Evolutionary conservation across 768 basidiomycete genomes (phyloP).

Genomic region (Hericium alpestre): DNA sequence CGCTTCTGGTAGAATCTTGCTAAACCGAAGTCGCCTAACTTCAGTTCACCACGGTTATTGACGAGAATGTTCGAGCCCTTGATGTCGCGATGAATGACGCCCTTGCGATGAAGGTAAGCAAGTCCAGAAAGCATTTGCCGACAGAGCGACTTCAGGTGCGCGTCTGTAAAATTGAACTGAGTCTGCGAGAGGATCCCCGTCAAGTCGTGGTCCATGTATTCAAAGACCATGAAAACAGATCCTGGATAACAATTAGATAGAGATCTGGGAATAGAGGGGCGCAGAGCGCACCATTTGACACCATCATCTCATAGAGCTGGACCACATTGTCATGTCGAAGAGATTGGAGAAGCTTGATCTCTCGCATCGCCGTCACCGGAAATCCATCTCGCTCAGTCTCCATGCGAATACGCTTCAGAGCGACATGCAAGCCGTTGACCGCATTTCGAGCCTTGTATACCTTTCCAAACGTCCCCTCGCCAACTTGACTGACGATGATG

Average conservation of each 20-base stretch:
- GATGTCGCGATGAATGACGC: slow-evolving; percentile 95
- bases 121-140: slow-evolving; percentile 93
- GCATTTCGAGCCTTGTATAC: slow-evolving; percentile 92
- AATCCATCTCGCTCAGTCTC: slow-evolving; percentile 96
- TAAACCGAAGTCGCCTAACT: slow-evolving; percentile 94
- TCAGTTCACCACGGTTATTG: slow-evolving; percentile 84
- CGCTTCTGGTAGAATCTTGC: slow-evolving; percentile 94
- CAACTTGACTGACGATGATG: slow-evolving; percentile 84
- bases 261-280: background rate
- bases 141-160: slow-evolving; percentile 91
- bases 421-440: slow-evolving; percentile 67
- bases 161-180: slow-evolving; percentile 73
- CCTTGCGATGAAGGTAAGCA: slow-evolving; percentile 90
- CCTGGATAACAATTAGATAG: slow-evolving; percentile 35
- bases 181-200: slow-evolving; percentile 90
- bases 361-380: slow-evolving; percentile 96
- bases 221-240: slow-evolving; percentile 97
- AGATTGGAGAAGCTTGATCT: slow-evolving; percentile 94
- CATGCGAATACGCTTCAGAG: slow-evolving; percentile 95
- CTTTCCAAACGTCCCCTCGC: slow-evolving; percentile 97
- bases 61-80: slow-evolving; percentile 98
- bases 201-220: slow-evolving; percentile 98
- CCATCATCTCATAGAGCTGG: slow-evolving; percentile 94
- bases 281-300: slow-evolving; percentile 68
- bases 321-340: slow-evolving; percentile 86